phyloP scores from a whole-genome alignment of 2,329 filamentous ascomycete species.

The Trichoderma lentiforme region DNA sequence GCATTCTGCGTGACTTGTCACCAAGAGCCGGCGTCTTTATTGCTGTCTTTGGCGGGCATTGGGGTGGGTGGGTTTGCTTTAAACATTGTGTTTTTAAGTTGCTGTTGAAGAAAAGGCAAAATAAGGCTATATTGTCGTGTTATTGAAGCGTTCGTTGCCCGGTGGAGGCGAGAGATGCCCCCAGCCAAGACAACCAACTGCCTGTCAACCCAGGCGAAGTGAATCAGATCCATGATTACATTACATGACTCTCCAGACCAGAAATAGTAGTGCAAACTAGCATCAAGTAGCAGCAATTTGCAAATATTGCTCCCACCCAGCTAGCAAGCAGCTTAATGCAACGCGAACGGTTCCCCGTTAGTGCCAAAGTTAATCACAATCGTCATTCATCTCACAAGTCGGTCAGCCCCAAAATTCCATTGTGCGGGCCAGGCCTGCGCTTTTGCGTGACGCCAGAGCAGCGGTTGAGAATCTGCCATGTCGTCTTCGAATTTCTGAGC shows the following conservation, averaged over 20 bases:
- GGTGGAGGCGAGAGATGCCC: not conserved
- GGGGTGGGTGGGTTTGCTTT: too few species aligned
- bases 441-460: not conserved
- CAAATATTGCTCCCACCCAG: not conserved
- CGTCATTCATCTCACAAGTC: constrained; percentile 1
- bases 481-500: not conserved
- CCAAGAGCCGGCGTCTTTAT: not conserved
- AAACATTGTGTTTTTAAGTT: too few species aligned
- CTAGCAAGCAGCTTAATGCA: not conserved
- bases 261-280: not conserved
- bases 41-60: not conserved
- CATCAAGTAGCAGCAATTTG: not conserved
- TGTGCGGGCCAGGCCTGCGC: not conserved
- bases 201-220: not conserved
- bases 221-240: not conserved
- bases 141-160: not conserved
- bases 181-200: not conserved
- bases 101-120: too few species aligned
- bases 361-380: constrained; percentile 4
- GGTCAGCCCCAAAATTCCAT: constrained; percentile 7
- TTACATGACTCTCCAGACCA: not conserved
- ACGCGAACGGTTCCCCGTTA: not conserved
- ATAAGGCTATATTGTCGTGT: not conserved
- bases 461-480: not conserved
- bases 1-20: not conserved